Evolutionary conservation across 306 rosid species (phyloP).

Genomic region (Argentina anserina): DNA sequence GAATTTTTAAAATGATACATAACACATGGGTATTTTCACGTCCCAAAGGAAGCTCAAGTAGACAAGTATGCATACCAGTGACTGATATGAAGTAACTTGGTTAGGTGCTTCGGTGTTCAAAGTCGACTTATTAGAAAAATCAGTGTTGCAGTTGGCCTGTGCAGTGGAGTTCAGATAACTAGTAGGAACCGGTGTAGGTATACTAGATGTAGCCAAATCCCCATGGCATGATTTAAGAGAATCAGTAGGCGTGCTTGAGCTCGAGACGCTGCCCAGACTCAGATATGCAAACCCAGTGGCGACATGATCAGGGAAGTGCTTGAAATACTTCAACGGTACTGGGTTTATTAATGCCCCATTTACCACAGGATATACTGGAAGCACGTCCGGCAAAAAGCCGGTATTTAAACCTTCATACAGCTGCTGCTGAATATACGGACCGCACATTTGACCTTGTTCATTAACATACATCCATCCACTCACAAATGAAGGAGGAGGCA

Average conservation of each 20-base stretch:
- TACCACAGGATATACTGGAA: slow-evolving; percentile 78
- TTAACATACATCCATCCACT: slow-evolving; percentile 98
- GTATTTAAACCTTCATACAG: slow-evolving; percentile 74
- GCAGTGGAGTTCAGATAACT: slow-evolving; percentile 31
- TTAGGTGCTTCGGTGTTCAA: slow-evolving; percentile 25
- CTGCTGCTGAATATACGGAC: slow-evolving; percentile 89
- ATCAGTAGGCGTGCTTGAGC: slow-evolving; percentile 29
- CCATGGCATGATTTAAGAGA: slow-evolving; percentile 32
- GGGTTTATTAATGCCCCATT: slow-evolving; percentile 62
- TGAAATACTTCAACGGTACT: slow-evolving; percentile 87
- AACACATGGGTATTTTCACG: not conserved
- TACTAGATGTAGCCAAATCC: slow-evolving; percentile 30
- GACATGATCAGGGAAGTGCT: slow-evolving; percentile 88
- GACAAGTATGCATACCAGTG: slow-evolving; percentile 31
- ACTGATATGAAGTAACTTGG: slow-evolving; percentile 30
- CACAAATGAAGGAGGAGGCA: slow-evolving; percentile 45
- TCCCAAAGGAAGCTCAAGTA: not conserved
- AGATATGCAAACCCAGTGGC: slow-evolving; percentile 76
- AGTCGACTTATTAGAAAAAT: slow-evolving; percentile 23
- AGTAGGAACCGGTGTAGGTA: slow-evolving; percentile 32
- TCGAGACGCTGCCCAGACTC: slow-evolving; percentile 34
- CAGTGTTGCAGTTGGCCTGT: slow-evolving; percentile 20
- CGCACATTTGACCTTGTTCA: slow-evolving; percentile 88
- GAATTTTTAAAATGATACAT: not conserved
- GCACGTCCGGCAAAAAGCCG: slow-evolving; percentile 89